Evolutionary conservation across 768 basidiomycete genomes (phyloP).

Genomic region (Zangia roseola): DNA sequence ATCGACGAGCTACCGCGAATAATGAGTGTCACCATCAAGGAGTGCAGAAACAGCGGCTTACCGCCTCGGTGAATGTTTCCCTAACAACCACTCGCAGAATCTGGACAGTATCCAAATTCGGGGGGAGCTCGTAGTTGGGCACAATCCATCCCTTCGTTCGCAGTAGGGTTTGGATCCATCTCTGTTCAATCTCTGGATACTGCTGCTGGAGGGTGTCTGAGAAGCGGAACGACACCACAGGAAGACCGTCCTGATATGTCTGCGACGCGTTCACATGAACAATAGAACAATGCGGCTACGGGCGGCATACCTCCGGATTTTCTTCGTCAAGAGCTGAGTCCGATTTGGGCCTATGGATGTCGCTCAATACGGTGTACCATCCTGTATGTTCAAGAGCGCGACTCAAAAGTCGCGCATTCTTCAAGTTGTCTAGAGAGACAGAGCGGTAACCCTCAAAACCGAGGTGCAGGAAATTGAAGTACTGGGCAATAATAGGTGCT

Average conservation of each 20-base stretch:
- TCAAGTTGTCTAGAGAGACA: slow-evolving; percentile 47
- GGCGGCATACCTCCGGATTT: slow-evolving; percentile 51
- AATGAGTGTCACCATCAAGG: slow-evolving; percentile 28
- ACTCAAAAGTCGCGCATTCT: slow-evolving; percentile 65
- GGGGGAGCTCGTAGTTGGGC: slow-evolving; percentile 60
- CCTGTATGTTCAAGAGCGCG: slow-evolving; percentile 59
- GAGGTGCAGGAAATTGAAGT: slow-evolving; percentile 62
- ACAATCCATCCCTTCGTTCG: slow-evolving; percentile 56
- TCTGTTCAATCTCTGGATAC: slow-evolving; percentile 57
- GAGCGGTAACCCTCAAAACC: slow-evolving; percentile 54
- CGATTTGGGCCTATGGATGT: slow-evolving; percentile 48
- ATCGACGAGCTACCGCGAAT: slow-evolving; percentile 48
- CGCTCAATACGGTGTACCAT: slow-evolving; percentile 50
- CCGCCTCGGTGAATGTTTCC: slow-evolving; percentile 52
- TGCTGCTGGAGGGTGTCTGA: slow-evolving; percentile 50
- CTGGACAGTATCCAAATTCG: slow-evolving; percentile 47
- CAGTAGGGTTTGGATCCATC: slow-evolving; percentile 52
- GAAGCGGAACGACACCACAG: slow-evolving; percentile 56
- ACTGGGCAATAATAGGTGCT: slow-evolving; percentile 60
- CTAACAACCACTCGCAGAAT: slow-evolving; percentile 64
- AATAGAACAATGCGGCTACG: background rate
- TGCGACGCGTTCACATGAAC: slow-evolving; percentile 10
- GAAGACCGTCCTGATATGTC: slow-evolving; percentile 49
- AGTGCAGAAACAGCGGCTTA: slow-evolving; percentile 29
- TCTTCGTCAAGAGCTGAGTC: slow-evolving; percentile 43